A percentile compares a stretch with the other conserved stretches of the same genome.
These are phyloP conservation scores for Ceratobasidium sp. DNA, from an alignment of 1,284 basidiomycete genomes.

Conservation along the genomic window DNA sequence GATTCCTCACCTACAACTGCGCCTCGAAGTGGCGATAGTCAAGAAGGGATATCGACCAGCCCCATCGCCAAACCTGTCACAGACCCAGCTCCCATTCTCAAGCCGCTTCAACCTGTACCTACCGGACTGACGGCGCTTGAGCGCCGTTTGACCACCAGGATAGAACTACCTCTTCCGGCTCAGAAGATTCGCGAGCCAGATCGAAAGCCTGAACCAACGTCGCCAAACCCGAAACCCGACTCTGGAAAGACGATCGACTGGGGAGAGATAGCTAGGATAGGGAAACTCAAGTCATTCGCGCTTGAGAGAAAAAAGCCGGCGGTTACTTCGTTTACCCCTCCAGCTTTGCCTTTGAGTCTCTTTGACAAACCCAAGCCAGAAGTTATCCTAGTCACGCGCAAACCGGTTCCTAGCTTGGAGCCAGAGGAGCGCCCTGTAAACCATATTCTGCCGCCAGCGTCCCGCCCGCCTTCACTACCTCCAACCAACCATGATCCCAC, in stretches of 20 bases:
- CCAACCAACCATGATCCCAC: background rate
- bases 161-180: background rate
- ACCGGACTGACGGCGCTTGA: constrained; percentile 25
- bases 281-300: constrained; percentile 28
- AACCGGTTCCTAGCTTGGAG: constrained; percentile 8
- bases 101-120: constrained; percentile 14
- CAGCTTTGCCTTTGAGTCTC: background rate
- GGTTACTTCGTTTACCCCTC: background rate
- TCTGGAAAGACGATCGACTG: constrained; percentile 22
- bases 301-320: constrained; percentile 8
- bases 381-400: background rate
- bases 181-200: background rate
- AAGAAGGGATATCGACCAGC: background rate
- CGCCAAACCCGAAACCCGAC: background rate
- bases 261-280: constrained; percentile 25
- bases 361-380: constrained; percentile 25
- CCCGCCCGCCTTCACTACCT: background rate
- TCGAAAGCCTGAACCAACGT: background rate
- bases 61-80: background rate
- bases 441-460: background rate
- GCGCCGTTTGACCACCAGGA: constrained; percentile 5
- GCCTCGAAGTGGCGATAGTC: background rate
- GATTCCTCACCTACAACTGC: background rate
- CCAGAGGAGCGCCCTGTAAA: background rate
- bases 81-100: background rate